phyloP scores from a whole-genome alignment of 106 monocot species.

The Dioscorea dumetorum region DNA sequence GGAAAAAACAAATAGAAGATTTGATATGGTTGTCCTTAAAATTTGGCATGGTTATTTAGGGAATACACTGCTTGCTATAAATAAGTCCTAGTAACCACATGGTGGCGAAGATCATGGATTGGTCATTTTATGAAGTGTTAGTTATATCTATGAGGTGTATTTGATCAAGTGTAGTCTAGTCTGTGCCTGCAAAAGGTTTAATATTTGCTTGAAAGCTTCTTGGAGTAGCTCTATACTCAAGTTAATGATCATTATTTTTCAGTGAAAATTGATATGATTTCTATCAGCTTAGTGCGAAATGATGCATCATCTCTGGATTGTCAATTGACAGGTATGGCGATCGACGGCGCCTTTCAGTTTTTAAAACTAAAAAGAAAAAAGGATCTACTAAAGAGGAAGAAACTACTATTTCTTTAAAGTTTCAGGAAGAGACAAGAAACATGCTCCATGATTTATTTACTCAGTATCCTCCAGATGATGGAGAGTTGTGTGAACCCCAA shows the following conservation, averaged over 20 bases:
- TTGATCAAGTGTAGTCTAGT: not conserved
- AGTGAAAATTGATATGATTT: not conserved
- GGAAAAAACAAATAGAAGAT: no score
- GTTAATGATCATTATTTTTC: not conserved
- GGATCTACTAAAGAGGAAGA: conserved; percentile 21
- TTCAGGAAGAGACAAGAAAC: conserved; percentile 50
- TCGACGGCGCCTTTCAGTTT: conserved; percentile 53
- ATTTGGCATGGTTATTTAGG: no score
- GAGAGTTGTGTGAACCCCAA: conserved; percentile 32
- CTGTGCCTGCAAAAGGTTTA: not conserved
- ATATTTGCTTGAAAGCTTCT: not conserved
- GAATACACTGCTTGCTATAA: no score
- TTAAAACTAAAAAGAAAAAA: conserved; percentile 53
- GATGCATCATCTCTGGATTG: not conserved
- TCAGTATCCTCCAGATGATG: conserved; percentile 65
- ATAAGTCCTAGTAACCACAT: no score
- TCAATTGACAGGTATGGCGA: conserved; percentile 30
- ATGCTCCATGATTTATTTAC: conserved; percentile 62
- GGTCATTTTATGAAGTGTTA: no score
- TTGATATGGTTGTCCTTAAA: no score
- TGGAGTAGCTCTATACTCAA: not conserved
- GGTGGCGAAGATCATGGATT: no score
- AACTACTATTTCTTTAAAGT: conserved; percentile 26
- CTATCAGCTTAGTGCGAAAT: not conserved
- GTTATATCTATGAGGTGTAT: no score